Conservation (phyloP, 2,329 filamentous ascomycete species). For the Ceratocystis smalleyi region DNA sequence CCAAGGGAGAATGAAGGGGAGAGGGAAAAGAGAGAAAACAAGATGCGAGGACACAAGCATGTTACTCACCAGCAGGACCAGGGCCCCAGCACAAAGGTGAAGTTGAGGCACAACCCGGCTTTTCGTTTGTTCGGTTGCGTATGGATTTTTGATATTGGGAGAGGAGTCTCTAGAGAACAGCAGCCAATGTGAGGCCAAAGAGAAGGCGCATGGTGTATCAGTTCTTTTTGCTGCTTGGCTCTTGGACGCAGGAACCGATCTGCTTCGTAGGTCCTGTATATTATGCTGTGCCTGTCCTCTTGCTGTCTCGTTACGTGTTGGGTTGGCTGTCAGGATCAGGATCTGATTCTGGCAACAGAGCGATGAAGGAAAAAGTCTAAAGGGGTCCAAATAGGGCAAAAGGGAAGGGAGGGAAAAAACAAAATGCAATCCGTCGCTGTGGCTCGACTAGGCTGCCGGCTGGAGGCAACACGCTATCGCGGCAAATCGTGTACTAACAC, state of each 20-base stretch:
- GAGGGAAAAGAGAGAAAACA: neutral
- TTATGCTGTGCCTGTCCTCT: neutral
- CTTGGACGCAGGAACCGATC: neutral
- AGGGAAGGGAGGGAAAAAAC: neutral
- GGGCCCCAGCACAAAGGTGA: no score
- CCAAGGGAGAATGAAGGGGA: neutral
- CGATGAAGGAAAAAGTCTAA: neutral
- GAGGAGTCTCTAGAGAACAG: neutral
- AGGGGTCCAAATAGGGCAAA: no score
- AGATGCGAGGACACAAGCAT: neutral
- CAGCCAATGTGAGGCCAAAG: neutral
- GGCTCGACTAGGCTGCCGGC: neutral
- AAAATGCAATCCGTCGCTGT: neutral
- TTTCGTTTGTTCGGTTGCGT: neutral
- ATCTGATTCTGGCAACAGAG: neutral
- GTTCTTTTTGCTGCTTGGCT: neutral
- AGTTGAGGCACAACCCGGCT: neutral
- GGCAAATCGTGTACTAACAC: neutral
- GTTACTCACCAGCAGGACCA: no score
- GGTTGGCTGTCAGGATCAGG: neutral
- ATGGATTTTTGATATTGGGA: neutral
- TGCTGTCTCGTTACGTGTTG: neutral
- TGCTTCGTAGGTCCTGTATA: neutral
- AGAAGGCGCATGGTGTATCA: neutral
- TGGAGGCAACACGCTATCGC: neutral